These are phyloP conservation scores for Rhizopogon sp. DNA, from an alignment of 768 basidiomycete genomes.

Conservation along the genomic window DNA sequence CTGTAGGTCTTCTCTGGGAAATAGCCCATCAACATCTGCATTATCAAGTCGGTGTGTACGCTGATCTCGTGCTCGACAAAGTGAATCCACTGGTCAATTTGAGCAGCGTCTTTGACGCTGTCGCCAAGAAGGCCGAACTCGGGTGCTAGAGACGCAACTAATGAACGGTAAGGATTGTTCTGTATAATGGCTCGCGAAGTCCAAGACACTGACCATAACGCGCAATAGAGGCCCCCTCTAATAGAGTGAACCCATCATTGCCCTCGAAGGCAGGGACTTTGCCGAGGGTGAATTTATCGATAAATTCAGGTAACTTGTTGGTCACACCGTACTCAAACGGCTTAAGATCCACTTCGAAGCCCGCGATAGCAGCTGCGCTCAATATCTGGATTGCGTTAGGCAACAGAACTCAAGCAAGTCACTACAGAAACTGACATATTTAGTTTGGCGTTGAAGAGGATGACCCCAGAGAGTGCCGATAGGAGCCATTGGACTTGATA, in stretches of 20 bases:
- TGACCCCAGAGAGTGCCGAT: conserved; percentile 10
- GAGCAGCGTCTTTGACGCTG: conserved; percentile 16
- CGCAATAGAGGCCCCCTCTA: conserved; percentile 25
- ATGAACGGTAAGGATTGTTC: not conserved
- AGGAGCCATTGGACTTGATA: conserved; percentile 13
- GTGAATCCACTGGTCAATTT: conserved; percentile 28
- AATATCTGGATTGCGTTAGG: conserved; percentile 13
- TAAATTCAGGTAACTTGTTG: conserved; percentile 20
- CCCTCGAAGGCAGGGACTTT: conserved; percentile 24
- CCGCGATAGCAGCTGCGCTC: conserved; percentile 16
- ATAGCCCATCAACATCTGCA: conserved; percentile 11
- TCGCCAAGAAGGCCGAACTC: conserved; percentile 23
- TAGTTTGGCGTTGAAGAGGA: conserved; percentile 20
- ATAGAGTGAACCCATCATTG: conserved; percentile 16
- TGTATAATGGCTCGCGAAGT: too few species aligned
- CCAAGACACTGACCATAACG: conserved; percentile 16
- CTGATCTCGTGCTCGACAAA: conserved; percentile 23
- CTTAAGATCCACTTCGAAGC: conserved; percentile 20
- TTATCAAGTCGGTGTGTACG: conserved; percentile 13
- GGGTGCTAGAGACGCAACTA: conserved; percentile 20
- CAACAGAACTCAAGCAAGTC: not conserved
- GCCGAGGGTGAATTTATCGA: conserved; percentile 24
- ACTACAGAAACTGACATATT: conserved; percentile 15
- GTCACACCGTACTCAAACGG: conserved; percentile 18
- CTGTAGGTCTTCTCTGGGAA: conserved; percentile 11